These are phyloP conservation scores for Microdochium paspali DNA, from an alignment of 2,329 filamentous ascomycete genomes.

Conservation along the genomic window DNA sequence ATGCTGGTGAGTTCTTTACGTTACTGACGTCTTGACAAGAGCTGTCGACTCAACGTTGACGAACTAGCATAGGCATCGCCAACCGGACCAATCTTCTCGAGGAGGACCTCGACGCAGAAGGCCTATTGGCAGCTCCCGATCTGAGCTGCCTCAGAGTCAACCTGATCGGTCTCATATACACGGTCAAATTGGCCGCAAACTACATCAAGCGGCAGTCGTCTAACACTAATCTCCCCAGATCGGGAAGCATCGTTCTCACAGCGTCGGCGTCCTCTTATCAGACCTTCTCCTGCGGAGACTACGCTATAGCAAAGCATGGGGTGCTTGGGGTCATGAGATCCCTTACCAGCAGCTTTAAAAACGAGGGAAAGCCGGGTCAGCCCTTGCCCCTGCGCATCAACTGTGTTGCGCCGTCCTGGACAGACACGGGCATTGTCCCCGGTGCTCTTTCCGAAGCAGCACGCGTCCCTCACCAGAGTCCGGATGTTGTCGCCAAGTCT, in stretches of 20 bases:
- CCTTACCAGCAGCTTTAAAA: constrained; percentile 25
- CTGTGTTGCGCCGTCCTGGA: constrained; percentile 45
- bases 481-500: neutral
- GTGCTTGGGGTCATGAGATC: constrained; percentile 43
- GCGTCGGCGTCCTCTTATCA: neutral
- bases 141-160: neutral
- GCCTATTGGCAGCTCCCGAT: neutral
- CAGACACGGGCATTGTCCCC: constrained; percentile 36
- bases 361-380: constrained; percentile 10
- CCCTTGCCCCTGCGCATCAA: constrained; percentile 43
- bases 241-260: neutral
- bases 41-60: neutral
- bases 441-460: constrained; percentile 3
- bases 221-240: neutral
- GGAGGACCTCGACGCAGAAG: neutral
- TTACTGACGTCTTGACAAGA: neutral
- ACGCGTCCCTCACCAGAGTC: neutral
- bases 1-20: constrained; percentile 25
- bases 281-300: neutral
- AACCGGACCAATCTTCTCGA: neutral
- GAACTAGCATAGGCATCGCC: neutral
- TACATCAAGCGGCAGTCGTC: neutral
- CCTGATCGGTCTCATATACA: neutral
- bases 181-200: constrained; percentile 21
- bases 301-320: constrained; percentile 35